A percentile compares a stretch with the other conserved stretches of the same genome.
These are phyloP conservation scores for Botrytis elliptica DNA, from an alignment of 2,329 filamentous ascomycete genomes.

Conservation along the genomic window DNA sequence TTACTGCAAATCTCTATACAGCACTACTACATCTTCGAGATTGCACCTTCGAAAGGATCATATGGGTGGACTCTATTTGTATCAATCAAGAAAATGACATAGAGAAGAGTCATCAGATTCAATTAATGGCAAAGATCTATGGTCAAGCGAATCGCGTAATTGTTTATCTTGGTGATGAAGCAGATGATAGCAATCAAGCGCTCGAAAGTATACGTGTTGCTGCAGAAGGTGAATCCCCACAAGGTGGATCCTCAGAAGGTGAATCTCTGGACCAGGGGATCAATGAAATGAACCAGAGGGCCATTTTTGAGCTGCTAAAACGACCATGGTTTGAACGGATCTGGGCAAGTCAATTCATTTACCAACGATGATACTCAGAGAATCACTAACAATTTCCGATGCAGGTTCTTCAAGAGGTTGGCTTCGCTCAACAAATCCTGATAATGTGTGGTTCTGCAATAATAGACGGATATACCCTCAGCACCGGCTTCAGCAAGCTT, in stretches of 20 bases:
- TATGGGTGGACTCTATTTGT: slow-evolving; percentile 21
- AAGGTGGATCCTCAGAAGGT: not conserved
- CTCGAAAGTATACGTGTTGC: slow-evolving; percentile 20
- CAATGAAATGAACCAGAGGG: not conserved
- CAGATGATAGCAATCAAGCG: not conserved
- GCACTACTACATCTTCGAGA: slow-evolving; percentile 22
- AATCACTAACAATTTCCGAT: not conserved
- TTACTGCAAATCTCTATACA: slow-evolving; percentile 20
- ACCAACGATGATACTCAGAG: too few relatives aligned
- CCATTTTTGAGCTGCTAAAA: slow-evolving; percentile 4
- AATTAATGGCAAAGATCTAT: slow-evolving; percentile 27
- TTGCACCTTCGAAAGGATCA: slow-evolving; percentile 1
- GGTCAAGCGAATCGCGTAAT: slow-evolving; percentile 22
- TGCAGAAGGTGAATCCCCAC: not conserved
- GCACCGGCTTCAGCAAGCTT: not conserved
- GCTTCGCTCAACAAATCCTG: not conserved
- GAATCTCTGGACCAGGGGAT: too few relatives aligned
- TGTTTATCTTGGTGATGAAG: slow-evolving; percentile 25
- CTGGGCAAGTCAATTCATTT: slow-evolving; percentile 16
- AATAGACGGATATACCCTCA: not conserved
- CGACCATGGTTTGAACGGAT: slow-evolving; percentile 23
- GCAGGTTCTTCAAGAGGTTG: not conserved
- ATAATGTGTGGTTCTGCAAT: not conserved
- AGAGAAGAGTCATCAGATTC: slow-evolving; percentile 12
- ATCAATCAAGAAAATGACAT: slow-evolving; percentile 9